Conservation (phyloP, 2,329 filamentous ascomycete species). For the Incumbomyces delicatus region DNA sequence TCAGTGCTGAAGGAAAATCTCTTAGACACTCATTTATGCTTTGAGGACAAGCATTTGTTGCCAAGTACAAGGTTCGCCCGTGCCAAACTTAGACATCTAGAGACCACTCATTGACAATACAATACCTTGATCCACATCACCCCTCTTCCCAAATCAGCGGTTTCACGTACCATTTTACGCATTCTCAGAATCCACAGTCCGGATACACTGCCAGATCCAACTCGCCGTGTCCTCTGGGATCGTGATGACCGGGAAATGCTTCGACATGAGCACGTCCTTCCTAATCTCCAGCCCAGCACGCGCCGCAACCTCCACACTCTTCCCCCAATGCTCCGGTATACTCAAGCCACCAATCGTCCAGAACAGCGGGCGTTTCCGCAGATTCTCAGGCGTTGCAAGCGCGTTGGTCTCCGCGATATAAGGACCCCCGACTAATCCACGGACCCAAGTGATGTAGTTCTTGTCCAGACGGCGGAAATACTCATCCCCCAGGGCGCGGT, state of each 20-base stretch:
- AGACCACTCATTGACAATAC: no score
- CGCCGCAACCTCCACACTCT: background rate
- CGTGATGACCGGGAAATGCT: constrained; percentile 1
- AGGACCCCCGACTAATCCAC: no score
- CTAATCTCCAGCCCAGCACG: background rate
- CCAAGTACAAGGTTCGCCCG: no score
- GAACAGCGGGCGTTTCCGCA: background rate
- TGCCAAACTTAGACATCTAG: no score
- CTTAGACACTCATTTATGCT: no score
- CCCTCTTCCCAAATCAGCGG: no score
- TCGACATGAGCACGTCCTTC: background rate
- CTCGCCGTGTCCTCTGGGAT: background rate
- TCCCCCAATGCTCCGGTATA: background rate
- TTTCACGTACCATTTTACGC: no score
- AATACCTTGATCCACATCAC: no score
- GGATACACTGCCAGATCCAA: background rate
- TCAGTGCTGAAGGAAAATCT: no score
- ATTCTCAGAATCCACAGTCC: no score
- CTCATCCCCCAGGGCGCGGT: background rate
- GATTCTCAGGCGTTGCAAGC: background rate
- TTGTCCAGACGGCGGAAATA: background rate
- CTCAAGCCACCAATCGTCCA: constrained; percentile 1
- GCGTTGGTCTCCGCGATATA: background rate
- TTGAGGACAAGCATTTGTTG: no score
- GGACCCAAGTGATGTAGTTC: constrained; percentile 1